Evolutionary conservation across 2,329 filamentous ascomycete species (phyloP).

Genomic region (Talaromyces sp.): DNA sequence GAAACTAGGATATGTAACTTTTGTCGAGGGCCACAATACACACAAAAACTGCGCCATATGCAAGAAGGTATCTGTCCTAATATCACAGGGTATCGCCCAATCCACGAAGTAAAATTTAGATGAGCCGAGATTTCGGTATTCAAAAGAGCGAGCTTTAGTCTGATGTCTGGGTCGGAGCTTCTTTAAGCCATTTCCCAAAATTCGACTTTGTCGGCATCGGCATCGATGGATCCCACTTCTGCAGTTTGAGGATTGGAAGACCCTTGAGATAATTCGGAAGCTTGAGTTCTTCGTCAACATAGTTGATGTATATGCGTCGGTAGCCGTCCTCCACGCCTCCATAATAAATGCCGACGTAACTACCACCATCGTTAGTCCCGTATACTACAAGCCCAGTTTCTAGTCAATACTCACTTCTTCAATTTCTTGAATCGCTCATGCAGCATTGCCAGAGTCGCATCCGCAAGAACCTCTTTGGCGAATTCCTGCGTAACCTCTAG

Average conservation of each 20-base stretch:
- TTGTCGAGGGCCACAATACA: not conserved
- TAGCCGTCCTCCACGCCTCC: not conserved
- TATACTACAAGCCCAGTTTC: not conserved
- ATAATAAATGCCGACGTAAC: not conserved
- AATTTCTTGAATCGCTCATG: not conserved
- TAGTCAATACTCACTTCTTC: not conserved
- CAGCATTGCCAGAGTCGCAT: not conserved
- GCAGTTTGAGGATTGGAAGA: not conserved
- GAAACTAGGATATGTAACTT: not conserved
- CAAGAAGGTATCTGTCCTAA: not conserved
- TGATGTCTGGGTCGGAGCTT: not conserved
- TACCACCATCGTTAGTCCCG: not conserved
- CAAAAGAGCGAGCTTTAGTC: not conserved
- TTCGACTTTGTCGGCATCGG: not conserved
- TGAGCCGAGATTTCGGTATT: not conserved
- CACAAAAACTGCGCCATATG: not conserved
- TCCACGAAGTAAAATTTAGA: not conserved
- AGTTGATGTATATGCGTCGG: not conserved
- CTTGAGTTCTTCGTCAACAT: not conserved
- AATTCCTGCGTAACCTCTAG: not conserved
- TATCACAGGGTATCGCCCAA: not conserved
- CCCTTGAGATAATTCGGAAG: not conserved
- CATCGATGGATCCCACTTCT: not conserved
- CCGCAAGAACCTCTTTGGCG: not conserved
- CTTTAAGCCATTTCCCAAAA: not conserved